phyloP scores from a whole-genome alignment of 139 green algal genomes.

The Picochlorum sp. region DNA sequence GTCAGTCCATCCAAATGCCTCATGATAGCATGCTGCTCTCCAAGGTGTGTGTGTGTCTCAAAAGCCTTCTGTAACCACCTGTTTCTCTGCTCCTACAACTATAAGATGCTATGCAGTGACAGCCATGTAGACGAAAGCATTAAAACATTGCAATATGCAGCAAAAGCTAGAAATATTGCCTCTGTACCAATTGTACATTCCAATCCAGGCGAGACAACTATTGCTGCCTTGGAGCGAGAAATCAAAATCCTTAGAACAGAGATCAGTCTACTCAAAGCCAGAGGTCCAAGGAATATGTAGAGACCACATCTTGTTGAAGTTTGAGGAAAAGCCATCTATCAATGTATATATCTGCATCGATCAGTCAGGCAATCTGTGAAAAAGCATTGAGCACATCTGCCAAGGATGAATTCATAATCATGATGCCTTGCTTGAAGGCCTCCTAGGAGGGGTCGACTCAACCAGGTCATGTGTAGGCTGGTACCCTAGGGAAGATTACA shows the following conservation, averaged over 20 bases:
- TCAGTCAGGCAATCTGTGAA: no score
- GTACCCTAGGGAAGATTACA: no score
- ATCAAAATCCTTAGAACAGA: slow-evolving; percentile 61
- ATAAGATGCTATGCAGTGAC: background rate
- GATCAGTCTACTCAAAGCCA: slow-evolving; percentile 14
- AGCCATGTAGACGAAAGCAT: slow-evolving; percentile 68
- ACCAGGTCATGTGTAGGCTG: no score
- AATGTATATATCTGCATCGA: no score
- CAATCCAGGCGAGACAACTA: slow-evolving; percentile 38
- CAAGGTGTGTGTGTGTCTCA: slow-evolving; percentile 14
- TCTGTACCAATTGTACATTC: slow-evolving; percentile 54
- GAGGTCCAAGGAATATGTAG: no score
- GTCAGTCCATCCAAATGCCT: slow-evolving; percentile 50
- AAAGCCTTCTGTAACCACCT: background rate
- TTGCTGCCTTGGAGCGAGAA: slow-evolving; percentile 57
- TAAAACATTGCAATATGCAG: slow-evolving; percentile 79
- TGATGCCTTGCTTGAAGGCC: no score
- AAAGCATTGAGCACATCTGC: no score
- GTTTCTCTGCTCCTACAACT: background rate
- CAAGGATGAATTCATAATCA: no score
- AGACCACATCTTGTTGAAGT: no score
- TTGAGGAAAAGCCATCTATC: no score
- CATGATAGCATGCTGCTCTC: slow-evolving; percentile 87
- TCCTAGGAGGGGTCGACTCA: no score
- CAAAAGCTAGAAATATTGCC: slow-evolving; percentile 79